These are phyloP conservation scores for Suaeda aralocaspica DNA, from an alignment of 148 eudicot species.

Conservation along the genomic window DNA sequence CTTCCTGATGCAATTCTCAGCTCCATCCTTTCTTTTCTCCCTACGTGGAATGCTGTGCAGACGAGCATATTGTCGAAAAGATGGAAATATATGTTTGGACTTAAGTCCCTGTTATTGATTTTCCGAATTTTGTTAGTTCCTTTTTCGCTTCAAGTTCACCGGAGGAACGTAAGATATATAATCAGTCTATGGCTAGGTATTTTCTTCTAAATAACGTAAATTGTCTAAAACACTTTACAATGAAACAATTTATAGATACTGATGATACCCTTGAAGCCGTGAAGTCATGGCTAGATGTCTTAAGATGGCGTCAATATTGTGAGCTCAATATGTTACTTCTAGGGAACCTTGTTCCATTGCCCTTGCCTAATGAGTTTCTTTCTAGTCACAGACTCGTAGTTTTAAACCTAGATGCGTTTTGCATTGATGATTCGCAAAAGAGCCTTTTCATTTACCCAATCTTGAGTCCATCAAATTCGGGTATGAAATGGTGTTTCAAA, in stretches of 20 bases:
- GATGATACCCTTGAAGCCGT: background rate
- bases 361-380: background rate
- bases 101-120: background rate
- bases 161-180: background rate
- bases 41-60: background rate
- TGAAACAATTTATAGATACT: too few relatives aligned
- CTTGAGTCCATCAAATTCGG: background rate
- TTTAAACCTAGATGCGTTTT: background rate
- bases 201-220: background rate
- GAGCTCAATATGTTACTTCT: background rate
- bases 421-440: too few relatives aligned
- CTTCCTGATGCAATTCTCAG: background rate
- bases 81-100: conserved; percentile 1
- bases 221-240: background rate
- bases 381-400: background rate
- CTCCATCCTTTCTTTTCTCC: background rate
- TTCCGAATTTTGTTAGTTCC: background rate
- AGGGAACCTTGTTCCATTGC: too few relatives aligned
- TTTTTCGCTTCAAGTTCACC: too few relatives aligned
- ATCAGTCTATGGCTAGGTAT: background rate
- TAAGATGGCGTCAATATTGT: background rate
- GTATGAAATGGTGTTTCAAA: too few relatives aligned
- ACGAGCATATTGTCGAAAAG: too few relatives aligned
- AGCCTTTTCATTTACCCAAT: background rate
- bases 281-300: background rate